A percentile compares a stretch with the other conserved stretches of the same genome.
These are phyloP conservation scores for Cadophora sp. DNA, from an alignment of 2,329 filamentous ascomycete genomes.

Conservation along the genomic window DNA sequence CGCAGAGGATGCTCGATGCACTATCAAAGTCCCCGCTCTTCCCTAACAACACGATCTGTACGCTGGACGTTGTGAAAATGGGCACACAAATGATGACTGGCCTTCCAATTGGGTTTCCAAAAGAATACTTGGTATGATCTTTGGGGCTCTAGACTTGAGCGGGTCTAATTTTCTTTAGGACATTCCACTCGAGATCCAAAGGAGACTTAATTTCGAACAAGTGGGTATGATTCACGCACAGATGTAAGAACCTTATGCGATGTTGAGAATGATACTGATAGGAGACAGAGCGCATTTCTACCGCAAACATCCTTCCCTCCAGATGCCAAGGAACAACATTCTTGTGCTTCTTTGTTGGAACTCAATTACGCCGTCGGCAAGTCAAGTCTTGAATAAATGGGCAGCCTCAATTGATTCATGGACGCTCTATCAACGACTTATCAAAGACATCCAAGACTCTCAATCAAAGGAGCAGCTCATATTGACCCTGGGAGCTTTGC, in stretches of 20 bases:
- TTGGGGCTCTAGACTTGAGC: constrained; percentile 3
- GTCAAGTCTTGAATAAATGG: constrained; percentile 15
- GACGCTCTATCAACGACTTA: constrained; percentile 21
- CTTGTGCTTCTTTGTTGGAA: constrained; percentile 22
- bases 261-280: constrained; percentile 22
- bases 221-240: constrained; percentile 8
- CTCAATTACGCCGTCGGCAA: neutral
- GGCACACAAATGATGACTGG: constrained; percentile 8
- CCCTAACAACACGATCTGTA: constrained; percentile 10
- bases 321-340: constrained; percentile 26
- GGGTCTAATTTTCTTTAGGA: constrained; percentile 20
- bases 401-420: constrained; percentile 23
- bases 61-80: constrained; percentile 14
- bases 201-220: constrained; percentile 13
- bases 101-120: constrained; percentile 18
- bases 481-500: constrained; percentile 25
- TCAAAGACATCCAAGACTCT: constrained; percentile 19
- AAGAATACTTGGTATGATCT: constrained; percentile 22
- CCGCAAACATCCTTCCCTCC: constrained; percentile 10
- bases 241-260: constrained; percentile 13
- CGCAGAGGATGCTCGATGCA: constrained; percentile 23
- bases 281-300: constrained; percentile 18
- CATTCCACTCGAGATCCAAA: constrained; percentile 11
- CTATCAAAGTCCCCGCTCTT: constrained; percentile 26
- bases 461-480: constrained; percentile 21